phyloP scores from a whole-genome alignment of 345 rosid genomes.

The Eucalyptus virginea region DNA sequence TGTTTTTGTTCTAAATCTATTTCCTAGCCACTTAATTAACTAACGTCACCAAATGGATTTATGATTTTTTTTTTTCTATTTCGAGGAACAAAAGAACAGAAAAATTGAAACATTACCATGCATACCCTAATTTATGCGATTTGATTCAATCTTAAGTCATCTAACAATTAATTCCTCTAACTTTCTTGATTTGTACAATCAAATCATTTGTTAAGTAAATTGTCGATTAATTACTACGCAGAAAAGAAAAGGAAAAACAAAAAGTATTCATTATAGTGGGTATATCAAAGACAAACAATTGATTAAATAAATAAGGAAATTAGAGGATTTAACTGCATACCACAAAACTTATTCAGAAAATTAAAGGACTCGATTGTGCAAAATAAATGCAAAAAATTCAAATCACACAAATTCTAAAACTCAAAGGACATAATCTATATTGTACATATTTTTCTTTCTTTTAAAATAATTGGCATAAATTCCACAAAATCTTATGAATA shows the following conservation, averaged over 20 bases:
- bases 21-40: too few species aligned
- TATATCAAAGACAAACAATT: too few species aligned
- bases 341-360: neutral
- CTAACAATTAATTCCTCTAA: neutral
- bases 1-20: too few species aligned
- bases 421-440: too few species aligned
- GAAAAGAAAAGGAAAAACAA: neutral
- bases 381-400: neutral
- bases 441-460: neutral
- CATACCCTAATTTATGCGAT: too few species aligned
- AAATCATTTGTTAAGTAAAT: neutral
- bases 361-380: neutral
- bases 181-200: neutral
- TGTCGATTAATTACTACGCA: neutral
- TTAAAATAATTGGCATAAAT: neutral
- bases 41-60: too few species aligned
- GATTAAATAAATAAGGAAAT: too few species aligned
- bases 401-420: neutral
- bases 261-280: neutral
- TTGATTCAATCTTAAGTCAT: neutral
- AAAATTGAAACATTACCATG: too few species aligned
- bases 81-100: fast-evolving
- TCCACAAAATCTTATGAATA: too few species aligned
- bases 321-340: neutral
- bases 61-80: too few species aligned